Base-by-base conservation (phyloP, 2,329 filamentous ascomycete genomes). In the Diplodia corticola region DNA sequence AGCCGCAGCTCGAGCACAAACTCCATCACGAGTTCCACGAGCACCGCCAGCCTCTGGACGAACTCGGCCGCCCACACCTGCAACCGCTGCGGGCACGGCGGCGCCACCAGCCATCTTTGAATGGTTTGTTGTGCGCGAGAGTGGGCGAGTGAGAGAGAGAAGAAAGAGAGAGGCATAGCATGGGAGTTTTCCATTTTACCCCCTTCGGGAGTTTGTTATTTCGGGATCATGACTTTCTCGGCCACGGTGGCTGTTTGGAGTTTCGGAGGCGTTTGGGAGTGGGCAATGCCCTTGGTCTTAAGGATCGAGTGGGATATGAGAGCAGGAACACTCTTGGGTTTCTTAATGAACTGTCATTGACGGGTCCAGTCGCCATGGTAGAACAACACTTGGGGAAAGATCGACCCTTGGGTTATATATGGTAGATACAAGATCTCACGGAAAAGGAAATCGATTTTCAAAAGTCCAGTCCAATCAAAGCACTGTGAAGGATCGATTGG, bases 371-470 rank as follows among this genome's bases (percentile, higher is more conserved):
- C 51, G 30, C 20, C 44, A 50, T 61, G 26, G 57, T 50, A 61
- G 40, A 61, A 59, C 24, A 46, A 49, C n/a, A n/a, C 44, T 61
- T 44, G 17, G 40, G 40, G 44, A 49, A 48, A 20, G 26, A 35
- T 61, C 40, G 57, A 61, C 57, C 57, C 35, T 44, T 33, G 37
- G 57, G 44, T 7, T 7, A 9, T 33, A 33, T 33, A 49, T 49
- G 57, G 57, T 61, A 61, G 57, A 61, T 54, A 24, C 48, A 61
- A 61, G 57, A 61, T 61, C 57, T 50, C 57, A 13, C 37, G 57
- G 40, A 49, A 49, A 40, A 61, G 44, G 57, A 49, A 35, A 49
- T 61, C n/a, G 7, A 61, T 35, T 49, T 48, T 46, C 15, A 35
- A 12, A 12, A 20, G 12, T 61, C 49, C 44, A 49, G 35, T 49